Evolutionary conservation across 2,329 filamentous ascomycete genomes (phyloP).

Genomic region (Microdochium trichocladiopsis): DNA sequence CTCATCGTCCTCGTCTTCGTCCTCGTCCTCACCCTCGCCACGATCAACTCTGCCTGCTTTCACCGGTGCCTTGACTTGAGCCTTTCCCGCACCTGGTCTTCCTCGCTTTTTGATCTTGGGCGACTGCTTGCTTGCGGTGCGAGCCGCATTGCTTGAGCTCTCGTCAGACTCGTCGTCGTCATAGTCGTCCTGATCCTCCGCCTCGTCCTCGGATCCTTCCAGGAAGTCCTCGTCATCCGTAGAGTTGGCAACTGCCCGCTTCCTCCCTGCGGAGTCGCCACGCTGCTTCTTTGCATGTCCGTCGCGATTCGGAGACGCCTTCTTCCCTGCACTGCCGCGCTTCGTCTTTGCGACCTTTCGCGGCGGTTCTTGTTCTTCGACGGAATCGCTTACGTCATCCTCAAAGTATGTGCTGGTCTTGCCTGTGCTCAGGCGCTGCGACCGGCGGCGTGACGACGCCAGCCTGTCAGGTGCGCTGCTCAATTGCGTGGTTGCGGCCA

Average conservation of each 20-base stretch:
- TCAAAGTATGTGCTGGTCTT: conserved; percentile 48
- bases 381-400: conserved; percentile 11
- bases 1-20: conserved; percentile 25
- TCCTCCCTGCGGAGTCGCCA: background rate
- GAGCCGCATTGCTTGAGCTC: conserved; percentile 13
- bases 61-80: conserved; percentile 19
- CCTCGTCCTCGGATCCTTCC: conserved; percentile 13
- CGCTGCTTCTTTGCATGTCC: background rate
- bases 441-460: conserved; percentile 32
- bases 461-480: conserved; percentile 1
- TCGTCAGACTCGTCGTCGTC: conserved; percentile 8
- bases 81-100: conserved; percentile 5
- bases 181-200: conserved; percentile 6
- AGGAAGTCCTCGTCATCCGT: conserved; percentile 12
- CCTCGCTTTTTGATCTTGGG: conserved; percentile 9
- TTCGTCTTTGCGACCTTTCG: conserved; percentile 1
- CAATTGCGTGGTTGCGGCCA: background rate
- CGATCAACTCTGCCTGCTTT: conserved; percentile 12
- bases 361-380: background rate
- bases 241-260: background rate
- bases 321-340: background rate
- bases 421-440: conserved; percentile 33
- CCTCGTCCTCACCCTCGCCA: conserved; percentile 25
- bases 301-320: background rate
- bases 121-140: conserved; percentile 9